These are phyloP conservation scores for Cadophora luteo-olivacea DNA, from an alignment of 2,329 filamentous ascomycete species.

Conservation along the genomic window DNA sequence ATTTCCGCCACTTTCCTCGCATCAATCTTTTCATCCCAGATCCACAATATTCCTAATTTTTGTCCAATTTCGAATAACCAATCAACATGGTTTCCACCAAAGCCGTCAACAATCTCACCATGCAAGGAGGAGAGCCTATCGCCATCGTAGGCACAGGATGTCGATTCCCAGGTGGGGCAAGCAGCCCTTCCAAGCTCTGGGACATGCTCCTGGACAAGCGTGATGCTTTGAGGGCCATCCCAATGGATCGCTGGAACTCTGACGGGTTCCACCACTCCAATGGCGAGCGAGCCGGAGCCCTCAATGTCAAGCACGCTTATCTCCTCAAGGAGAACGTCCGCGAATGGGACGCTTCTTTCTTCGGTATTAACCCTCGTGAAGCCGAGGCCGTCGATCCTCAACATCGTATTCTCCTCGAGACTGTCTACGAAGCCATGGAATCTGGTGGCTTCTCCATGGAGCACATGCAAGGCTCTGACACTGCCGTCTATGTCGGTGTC, in stretches of 20 bases:
- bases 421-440: slow-evolving; percentile 42
- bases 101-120: slow-evolving; percentile 16
- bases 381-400: slow-evolving; percentile 40
- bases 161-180: slow-evolving; percentile 49
- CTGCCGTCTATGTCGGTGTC: slow-evolving; percentile 44
- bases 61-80: background rate
- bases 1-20: background rate
- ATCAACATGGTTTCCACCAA: slow-evolving; percentile 24
- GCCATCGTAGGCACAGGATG: slow-evolving; percentile 49
- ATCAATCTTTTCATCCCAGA: background rate
- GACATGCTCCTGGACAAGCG: slow-evolving; percentile 49
- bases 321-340: slow-evolving; percentile 47
- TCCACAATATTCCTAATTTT: background rate
- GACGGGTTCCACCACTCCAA: slow-evolving; percentile 60
- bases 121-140: slow-evolving; percentile 33
- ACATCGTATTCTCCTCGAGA: slow-evolving; percentile 38
- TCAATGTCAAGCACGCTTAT: slow-evolving; percentile 35
- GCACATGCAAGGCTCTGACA: slow-evolving; percentile 26
- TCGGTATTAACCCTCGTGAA: slow-evolving; percentile 40
- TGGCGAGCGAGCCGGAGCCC: slow-evolving; percentile 46
- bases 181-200: slow-evolving; percentile 55
- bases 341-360: slow-evolving; percentile 48
- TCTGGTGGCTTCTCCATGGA: slow-evolving; percentile 34
- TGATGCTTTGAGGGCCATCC: slow-evolving; percentile 53
- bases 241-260: slow-evolving; percentile 51